Base-by-base conservation (phyloP, 768 basidiomycete genomes). In the Calocybe cyanea region DNA sequence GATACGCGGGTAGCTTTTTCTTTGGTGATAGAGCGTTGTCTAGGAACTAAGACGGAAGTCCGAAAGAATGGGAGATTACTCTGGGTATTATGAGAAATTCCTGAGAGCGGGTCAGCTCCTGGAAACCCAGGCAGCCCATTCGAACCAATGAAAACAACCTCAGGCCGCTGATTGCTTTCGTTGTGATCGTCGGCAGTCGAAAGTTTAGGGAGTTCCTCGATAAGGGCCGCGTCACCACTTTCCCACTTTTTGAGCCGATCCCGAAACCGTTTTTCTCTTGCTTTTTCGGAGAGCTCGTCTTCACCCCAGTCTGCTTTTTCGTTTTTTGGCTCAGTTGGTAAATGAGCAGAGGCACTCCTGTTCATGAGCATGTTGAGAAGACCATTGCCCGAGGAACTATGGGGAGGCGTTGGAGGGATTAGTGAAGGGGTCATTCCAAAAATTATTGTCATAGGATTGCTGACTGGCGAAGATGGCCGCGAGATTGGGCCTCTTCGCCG, bases 391-490 rank as follows among this genome's bases (percentile, higher is more conserved):
- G 70, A 56, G 4, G 62, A 54, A 20, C 44, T 55, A 21, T 28
- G 25, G 25, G 48, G 43, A 30, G 56, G 64, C 38, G 55, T 52
- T 8, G 77, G 68, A n/a, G 77, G 73, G 11, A 79, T 67, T n/a
- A 92, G 66, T 3, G 87, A 68, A 20, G 92, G 91, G 0, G 86
- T 83, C 57, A 90, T 81, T n/a, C 92, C 91, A 56, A 95, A 87
- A 14, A 96, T 72, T 38, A 96, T 90, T 7, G 84, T 80, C 55
- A 85, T 87, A 2, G 92, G 89, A 57, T 80, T 80, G 28, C 64
- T 53, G 10, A 82, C 75, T 1, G 81, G 75, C n/a, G 80, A 77
- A 4, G 78, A 71, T 9, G 81, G 72, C 21, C 80, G 71, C 0
- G 80, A 65, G 7, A 84, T 66, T 2, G 83, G 72, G 2, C 85